A percentile compares a stretch with the other conserved stretches of the same genome.
phyloP scores from a whole-genome alignment of 169 alveolate genomes.

The Besnoitia besnoiti region DNA sequence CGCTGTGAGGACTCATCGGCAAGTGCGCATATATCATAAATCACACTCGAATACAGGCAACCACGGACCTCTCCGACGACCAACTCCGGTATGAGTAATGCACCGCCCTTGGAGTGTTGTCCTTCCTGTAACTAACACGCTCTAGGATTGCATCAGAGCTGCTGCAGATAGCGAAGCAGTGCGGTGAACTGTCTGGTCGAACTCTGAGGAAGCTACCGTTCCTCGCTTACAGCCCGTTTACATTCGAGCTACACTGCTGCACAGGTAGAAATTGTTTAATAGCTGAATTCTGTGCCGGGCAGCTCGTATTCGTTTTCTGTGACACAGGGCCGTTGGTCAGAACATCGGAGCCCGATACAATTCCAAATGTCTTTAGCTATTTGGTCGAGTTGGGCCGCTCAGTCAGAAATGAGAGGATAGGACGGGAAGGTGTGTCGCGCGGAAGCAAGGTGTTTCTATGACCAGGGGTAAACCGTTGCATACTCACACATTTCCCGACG shows the following conservation, averaged over 20 bases:
- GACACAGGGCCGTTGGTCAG: too few relatives aligned
- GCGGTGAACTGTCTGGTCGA: constrained; percentile 80
- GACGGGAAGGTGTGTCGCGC: too few relatives aligned
- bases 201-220: constrained; percentile 82
- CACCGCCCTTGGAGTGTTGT: background rate
- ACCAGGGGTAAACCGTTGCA: too few relatives aligned
- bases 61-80: background rate
- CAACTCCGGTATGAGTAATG: background rate
- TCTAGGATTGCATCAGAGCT: constrained; percentile 62
- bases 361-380: too few relatives aligned
- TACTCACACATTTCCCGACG: too few relatives aligned
- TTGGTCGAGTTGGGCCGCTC: too few relatives aligned
- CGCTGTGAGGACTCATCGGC: background rate
- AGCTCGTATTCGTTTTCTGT: too few relatives aligned
- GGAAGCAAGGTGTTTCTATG: too few relatives aligned
- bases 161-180: constrained; percentile 65
- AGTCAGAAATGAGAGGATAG: too few relatives aligned
- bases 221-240: constrained; percentile 70
- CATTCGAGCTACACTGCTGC: background rate
- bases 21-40: background rate
- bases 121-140: background rate
- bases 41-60: background rate
- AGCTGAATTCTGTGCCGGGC: too few relatives aligned
- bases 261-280: too few relatives aligned
- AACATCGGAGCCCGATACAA: too few relatives aligned